Evolutionary conservation across 768 basidiomycete species (phyloP), one percentile per base, ranked within the genome.

Genomic region (Vararia minispora): DNA sequence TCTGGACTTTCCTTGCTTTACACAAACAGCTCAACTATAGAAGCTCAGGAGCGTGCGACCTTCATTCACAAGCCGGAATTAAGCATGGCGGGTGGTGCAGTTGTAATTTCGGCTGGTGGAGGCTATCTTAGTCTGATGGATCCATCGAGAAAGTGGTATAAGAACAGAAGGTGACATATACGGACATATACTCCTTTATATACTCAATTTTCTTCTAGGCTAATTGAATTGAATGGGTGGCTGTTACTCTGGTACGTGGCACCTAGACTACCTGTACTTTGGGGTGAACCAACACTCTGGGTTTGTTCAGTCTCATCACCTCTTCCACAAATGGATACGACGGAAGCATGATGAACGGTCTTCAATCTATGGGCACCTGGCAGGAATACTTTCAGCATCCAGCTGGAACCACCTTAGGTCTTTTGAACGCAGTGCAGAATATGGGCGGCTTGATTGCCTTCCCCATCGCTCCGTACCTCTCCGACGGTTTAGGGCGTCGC

Each of bases 261-360:
- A 5, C 33, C 4, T 22, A 9, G 11, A 18, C 3, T n/a, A 20
- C 14, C 12, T 29, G 8, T 17, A 9, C 30, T 40, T 46, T 24
- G n/a, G 44, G 12, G 10, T 12, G 14, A n/a, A n/a, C n/a, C n/a
- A n/a, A n/a, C n/a, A n/a, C n/a, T n/a, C 21, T 43, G 4, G 21
- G 6, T 33, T 20, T 33, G 16, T 37, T 16, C 38, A 79, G 77
- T 34, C 72, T 84, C 45, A 78, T 83, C 52, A 83, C 80, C 9
- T 81, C 80, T 18, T 79, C 77, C 11, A 80, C 76, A 33, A 80
- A 75, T 54, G 82, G 81, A 36, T 84, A 76, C 52, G 82, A 84
- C 50, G 78, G 79, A 43, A 76, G 72, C 55, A 74, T 83, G 73
- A 80, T 83, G 80, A 83, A 85, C 58, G 79, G 78, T 54, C 64